A percentile compares a stretch with the other conserved stretches of the same genome.
These are phyloP conservation scores for Cydonia oblonga DNA, from an alignment of 331 rosid genomes.

Conservation along the genomic window DNA sequence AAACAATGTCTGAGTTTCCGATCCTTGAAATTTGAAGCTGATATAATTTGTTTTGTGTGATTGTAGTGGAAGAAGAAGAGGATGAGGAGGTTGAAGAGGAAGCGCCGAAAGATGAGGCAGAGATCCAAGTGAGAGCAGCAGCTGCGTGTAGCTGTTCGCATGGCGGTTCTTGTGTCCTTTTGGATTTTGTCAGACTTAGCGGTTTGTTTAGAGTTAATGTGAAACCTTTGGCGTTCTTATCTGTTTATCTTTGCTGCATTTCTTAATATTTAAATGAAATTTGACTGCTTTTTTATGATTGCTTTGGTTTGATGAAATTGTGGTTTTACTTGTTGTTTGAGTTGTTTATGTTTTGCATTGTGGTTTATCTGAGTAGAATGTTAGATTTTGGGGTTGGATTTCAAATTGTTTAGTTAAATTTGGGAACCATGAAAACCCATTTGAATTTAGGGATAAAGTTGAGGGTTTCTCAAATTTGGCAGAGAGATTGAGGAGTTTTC, in stretches of 20 bases:
- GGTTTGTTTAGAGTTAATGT: background rate
- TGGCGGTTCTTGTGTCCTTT: background rate
- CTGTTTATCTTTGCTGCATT: background rate
- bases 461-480: background rate
- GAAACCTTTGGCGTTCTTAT: background rate
- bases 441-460: background rate
- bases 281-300: background rate
- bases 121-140: conserved; percentile 59
- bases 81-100: conserved; percentile 93
- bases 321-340: background rate
- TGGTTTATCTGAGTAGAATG: too few species aligned
- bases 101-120: conserved; percentile 99
- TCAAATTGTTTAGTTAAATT: background rate
- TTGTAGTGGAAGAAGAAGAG: conserved; percentile 95
- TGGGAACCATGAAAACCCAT: background rate
- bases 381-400: background rate
- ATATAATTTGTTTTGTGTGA: background rate
- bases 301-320: background rate
- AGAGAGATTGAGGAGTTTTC: background rate
- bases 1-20: background rate
- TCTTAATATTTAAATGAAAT: background rate
- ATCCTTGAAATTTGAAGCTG: background rate
- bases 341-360: background rate
- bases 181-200: background rate
- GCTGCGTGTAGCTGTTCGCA: background rate